Evolutionary conservation across 495 filamentous ascomycete species (phyloP).

Genomic region (Neurospora sp.): DNA sequence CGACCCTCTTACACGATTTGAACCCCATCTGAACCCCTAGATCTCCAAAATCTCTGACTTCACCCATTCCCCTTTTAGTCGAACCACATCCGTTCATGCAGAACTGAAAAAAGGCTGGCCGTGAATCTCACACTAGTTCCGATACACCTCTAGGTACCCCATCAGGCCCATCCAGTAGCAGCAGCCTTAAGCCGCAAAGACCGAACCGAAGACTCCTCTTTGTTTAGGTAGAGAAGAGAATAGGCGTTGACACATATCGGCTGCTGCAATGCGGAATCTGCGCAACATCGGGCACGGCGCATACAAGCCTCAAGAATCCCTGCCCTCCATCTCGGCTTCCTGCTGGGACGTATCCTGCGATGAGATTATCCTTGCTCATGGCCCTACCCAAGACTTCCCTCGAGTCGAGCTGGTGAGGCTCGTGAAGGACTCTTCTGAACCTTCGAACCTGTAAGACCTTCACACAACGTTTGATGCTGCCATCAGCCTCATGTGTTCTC

Average conservation of each 20-base stretch:
- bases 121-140: background rate
- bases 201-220: background rate
- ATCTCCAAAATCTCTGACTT: background rate
- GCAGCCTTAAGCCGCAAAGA: background rate
- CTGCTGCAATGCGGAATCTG: constrained; percentile 65
- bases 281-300: constrained; percentile 56
- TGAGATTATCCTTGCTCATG: constrained; percentile 63
- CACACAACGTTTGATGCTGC: background rate
- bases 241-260: background rate
- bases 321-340: constrained; percentile 49
- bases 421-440: constrained; percentile 25
- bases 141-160: background rate
- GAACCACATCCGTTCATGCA: background rate
- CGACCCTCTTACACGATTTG: background rate
- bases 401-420: constrained; percentile 58
- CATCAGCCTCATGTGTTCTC: no score
- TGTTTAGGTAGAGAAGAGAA: background rate
- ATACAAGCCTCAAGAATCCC: constrained; percentile 36
- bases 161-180: background rate
- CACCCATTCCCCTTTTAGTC: background rate
- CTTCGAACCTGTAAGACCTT: constrained; percentile 35
- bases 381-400: constrained; percentile 51
- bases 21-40: background rate
- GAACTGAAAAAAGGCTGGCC: background rate
- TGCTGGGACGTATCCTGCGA: constrained; percentile 70